phyloP scores from a whole-genome alignment of 2,329 filamentous ascomycete species.

The Trichoderma aggressivum region DNA sequence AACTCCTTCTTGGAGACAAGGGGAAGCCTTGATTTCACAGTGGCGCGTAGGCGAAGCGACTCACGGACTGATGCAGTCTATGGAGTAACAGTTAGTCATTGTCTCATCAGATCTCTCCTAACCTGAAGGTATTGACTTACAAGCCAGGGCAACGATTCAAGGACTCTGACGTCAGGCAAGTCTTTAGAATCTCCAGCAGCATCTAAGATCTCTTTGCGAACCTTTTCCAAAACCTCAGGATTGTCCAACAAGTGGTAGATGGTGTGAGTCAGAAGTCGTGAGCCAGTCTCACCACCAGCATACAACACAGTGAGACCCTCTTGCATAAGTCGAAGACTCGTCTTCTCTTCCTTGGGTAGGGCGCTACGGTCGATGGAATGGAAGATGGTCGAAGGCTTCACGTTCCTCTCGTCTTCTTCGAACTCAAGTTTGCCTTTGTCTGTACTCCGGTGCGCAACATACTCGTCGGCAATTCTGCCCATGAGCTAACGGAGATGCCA shows the following conservation, averaged over 20 bases:
- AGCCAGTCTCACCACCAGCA: background rate
- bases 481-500: background rate
- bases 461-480: background rate
- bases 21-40: background rate
- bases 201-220: background rate
- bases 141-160: background rate
- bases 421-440: background rate
- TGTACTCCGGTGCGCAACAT: background rate
- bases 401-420: background rate
- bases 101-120: background rate
- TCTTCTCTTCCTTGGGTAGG: background rate
- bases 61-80: background rate
- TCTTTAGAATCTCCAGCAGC: background rate
- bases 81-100: background rate
- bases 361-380: background rate
- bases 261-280: background rate
- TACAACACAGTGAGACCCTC: background rate
- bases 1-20: background rate
- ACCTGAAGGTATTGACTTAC: background rate
- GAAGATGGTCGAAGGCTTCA: background rate
- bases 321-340: background rate
- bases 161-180: background rate
- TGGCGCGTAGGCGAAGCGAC: background rate
- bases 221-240: background rate
- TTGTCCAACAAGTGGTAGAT: background rate